Evolutionary conservation across 495 filamentous ascomycete species (phyloP).

Genomic region (Penicillium coffeae): DNA sequence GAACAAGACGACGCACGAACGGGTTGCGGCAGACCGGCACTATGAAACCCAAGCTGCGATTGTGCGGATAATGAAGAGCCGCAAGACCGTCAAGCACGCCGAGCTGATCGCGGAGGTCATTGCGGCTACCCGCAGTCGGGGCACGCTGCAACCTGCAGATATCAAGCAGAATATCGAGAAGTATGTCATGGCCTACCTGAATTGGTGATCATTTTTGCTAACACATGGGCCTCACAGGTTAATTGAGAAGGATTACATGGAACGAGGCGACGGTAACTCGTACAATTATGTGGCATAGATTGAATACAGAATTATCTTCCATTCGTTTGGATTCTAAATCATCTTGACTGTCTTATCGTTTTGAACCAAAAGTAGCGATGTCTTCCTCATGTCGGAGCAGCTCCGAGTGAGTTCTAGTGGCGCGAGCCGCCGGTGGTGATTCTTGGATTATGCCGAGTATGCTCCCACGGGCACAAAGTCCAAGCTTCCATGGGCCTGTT

Average conservation of each 20-base stretch:
- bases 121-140: conserved; percentile 77
- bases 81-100: conserved; percentile 77
- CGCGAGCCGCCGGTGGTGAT: background rate
- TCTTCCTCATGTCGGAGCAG: background rate
- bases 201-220: conserved; percentile 2
- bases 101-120: conserved; percentile 86
- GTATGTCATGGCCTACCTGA: conserved; percentile 48
- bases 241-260: conserved; percentile 96
- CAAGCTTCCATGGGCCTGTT: background rate
- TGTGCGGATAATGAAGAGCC: conserved; percentile 93
- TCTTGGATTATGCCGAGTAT: background rate
- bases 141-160: conserved; percentile 74
- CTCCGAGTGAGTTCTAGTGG: background rate
- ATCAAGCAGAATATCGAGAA: conserved; percentile 98
- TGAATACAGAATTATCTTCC: background rate
- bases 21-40: conserved; percentile 81
- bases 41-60: conserved; percentile 97
- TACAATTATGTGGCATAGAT: conserved; percentile 81
- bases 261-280: conserved; percentile 67
- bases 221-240: conserved; percentile 46
- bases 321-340: background rate
- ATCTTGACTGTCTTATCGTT: conserved; percentile 14
- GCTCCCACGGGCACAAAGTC: background rate
- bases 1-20: conserved; percentile 87
- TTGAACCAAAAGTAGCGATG: too few species aligned